phyloP scores from a whole-genome alignment of 2,329 filamentous ascomycete genomes.

The Claviceps fusiformis region DNA sequence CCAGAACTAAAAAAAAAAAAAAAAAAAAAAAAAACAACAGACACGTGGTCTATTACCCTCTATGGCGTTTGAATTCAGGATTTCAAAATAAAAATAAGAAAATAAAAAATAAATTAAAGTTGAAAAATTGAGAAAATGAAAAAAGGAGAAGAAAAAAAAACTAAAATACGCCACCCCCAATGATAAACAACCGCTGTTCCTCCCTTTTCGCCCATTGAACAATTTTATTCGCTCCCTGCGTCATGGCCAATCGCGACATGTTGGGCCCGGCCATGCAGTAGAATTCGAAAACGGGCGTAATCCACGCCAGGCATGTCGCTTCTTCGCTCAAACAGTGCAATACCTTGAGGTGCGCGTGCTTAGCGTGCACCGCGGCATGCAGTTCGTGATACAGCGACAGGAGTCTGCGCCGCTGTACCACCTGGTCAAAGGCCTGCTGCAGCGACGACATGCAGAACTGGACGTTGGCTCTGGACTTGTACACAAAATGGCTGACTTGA shows the following conservation, averaged over 20 bases:
- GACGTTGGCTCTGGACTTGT: slow-evolving; percentile 88
- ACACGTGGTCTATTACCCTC: neutral
- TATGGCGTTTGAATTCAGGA: no score
- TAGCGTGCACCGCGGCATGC: slow-evolving; percentile 73
- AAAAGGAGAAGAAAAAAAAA: no score
- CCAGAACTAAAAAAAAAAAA: no score
- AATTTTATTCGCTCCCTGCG: slow-evolving; percentile 76
- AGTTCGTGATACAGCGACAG: slow-evolving; percentile 77
- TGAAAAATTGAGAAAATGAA: no score
- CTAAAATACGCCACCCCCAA: slow-evolving; percentile 81
- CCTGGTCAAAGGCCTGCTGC: slow-evolving; percentile 47
- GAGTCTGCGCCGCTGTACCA: slow-evolving; percentile 53
- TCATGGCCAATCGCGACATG: slow-evolving; percentile 49
- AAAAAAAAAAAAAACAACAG: neutral
- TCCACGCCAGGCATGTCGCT: slow-evolving; percentile 74
- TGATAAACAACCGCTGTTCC: slow-evolving; percentile 90
- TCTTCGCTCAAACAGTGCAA: slow-evolving; percentile 66
- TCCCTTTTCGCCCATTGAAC: slow-evolving; percentile 85
- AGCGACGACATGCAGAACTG: slow-evolving; percentile 89
- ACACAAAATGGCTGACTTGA: slow-evolving; percentile 79
- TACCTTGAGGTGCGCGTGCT: slow-evolving; percentile 74
- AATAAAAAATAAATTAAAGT: no score
- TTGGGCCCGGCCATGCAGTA: slow-evolving; percentile 86
- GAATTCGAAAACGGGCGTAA: slow-evolving; percentile 81
- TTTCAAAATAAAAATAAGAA: no score